These are phyloP conservation scores for Talaromyces sp. DNA, from an alignment of 2,329 filamentous ascomycete species.

Conservation along the genomic window DNA sequence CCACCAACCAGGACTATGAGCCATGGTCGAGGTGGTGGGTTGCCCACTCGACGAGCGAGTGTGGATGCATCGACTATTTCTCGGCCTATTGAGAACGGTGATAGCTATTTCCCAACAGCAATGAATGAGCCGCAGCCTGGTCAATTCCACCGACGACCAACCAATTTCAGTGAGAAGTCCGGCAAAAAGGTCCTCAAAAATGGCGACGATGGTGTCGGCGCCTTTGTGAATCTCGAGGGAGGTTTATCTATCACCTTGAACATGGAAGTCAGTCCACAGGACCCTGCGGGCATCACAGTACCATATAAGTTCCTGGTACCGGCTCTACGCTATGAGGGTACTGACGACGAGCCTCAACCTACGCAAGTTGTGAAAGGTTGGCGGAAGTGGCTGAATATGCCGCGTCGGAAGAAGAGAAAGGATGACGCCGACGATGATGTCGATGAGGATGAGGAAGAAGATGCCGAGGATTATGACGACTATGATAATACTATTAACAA, in stretches of 20 bases:
- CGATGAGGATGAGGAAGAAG: constrained; percentile 20
- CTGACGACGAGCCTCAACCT: constrained; percentile 41
- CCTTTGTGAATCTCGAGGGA: constrained; percentile 72
- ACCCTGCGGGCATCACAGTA: constrained; percentile 84
- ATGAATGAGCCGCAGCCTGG: constrained; percentile 37
- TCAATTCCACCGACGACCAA: constrained; percentile 69
- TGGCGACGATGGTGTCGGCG: constrained; percentile 56
- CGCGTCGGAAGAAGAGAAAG: constrained; percentile 30
- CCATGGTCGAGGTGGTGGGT: constrained; percentile 32
- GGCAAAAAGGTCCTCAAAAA: constrained; percentile 59
- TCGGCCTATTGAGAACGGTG: constrained; percentile 31
- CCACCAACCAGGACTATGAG: constrained; percentile 44
- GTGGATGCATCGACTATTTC: constrained; percentile 34
- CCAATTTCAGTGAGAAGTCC: constrained; percentile 66
- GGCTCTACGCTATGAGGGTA: constrained; percentile 61
- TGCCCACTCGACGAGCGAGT: constrained; percentile 35
- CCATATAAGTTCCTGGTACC: constrained; percentile 88
- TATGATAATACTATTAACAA: constrained; percentile 28
- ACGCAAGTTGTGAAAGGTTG: constrained; percentile 41
- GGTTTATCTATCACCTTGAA: constrained; percentile 87
- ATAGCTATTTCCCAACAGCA: constrained; percentile 37
- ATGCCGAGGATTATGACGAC: constrained; percentile 27
- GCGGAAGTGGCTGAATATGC: constrained; percentile 41
- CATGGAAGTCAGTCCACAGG: constrained; percentile 81
- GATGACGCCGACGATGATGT: constrained; percentile 18